Conservation (phyloP, 805 yeast species). For the Scheffersomyces ergatensis region DNA sequence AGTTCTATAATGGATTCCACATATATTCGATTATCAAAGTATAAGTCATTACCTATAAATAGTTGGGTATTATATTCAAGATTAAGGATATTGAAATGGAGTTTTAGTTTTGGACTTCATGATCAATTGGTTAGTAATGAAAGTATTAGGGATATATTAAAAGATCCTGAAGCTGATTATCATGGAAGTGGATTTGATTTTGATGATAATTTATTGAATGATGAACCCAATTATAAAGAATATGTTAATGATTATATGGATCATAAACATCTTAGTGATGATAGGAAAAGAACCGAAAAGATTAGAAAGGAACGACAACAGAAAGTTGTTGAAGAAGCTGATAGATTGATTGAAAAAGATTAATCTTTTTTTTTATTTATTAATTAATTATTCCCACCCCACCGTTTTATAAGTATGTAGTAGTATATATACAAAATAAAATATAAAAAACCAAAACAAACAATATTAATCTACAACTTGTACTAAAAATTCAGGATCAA, state of each 20-base stretch:
- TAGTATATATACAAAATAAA: too few relatives aligned
- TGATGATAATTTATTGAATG: constrained; percentile 9
- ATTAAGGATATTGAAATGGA: constrained; percentile 47
- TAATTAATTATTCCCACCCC: background rate
- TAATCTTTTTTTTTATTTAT: background rate
- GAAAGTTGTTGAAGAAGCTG: constrained; percentile 31
- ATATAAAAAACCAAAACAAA: too few relatives aligned
- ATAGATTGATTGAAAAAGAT: constrained; percentile 24
- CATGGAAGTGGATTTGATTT: constrained; percentile 12
- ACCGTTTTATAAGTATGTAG: too few relatives aligned
- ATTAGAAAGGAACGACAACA: constrained; percentile 36
- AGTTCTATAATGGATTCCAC: constrained; percentile 29
- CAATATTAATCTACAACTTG: too few relatives aligned
- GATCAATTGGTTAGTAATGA: constrained; percentile 42
- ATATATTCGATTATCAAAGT: constrained; percentile 42
- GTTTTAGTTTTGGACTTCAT: constrained; percentile 52
- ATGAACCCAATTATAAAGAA: constrained; percentile 6
- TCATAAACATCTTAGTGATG: constrained; percentile 19
- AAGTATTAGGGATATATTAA: constrained; percentile 32
- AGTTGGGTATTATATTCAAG: constrained; percentile 52
- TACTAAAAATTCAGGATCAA: background rate
- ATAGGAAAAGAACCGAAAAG: constrained; percentile 33
- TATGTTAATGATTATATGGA: constrained; percentile 6
- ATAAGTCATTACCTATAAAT: constrained; percentile 44
- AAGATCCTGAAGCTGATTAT: constrained; percentile 25